phyloP scores from a whole-genome alignment of 2,329 filamentous ascomycete species.

The Ploettnerulaceae sp. region DNA sequence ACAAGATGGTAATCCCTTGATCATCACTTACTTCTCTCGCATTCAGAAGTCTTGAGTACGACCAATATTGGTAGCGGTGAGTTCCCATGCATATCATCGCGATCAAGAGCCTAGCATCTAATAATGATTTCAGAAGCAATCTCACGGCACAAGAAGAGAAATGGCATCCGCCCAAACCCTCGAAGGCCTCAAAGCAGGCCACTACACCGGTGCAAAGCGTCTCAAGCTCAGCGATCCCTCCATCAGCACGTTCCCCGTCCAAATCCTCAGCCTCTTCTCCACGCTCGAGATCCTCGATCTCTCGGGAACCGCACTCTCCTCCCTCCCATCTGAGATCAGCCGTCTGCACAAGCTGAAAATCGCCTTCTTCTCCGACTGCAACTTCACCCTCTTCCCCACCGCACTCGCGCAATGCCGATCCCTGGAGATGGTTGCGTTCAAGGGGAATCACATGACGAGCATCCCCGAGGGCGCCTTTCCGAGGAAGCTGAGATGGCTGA shows the following conservation, averaged over 20 bases:
- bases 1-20: conserved; percentile 1
- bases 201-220: conserved; percentile 27
- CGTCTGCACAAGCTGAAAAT: conserved; percentile 42
- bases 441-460: conserved; percentile 41
- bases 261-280: conserved; percentile 39
- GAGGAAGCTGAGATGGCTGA: conserved; percentile 42
- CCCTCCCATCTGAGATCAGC: conserved; percentile 38
- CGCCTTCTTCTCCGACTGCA: conserved; percentile 44
- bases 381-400: conserved; percentile 40
- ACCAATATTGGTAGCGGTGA: not conserved
- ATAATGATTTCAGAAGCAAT: not conserved
- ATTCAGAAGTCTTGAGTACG: not conserved
- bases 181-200: conserved; percentile 22
- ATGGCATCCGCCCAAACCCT: conserved; percentile 22
- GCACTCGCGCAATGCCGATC: conserved; percentile 40
- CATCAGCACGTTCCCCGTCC: conserved; percentile 35
- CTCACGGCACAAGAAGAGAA: not conserved
- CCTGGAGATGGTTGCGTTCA: conserved; percentile 48
- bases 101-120: not conserved
- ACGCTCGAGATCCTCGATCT: conserved; percentile 45
- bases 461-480: conserved; percentile 42
- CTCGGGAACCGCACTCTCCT: conserved; percentile 41
- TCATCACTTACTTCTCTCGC: not conserved
- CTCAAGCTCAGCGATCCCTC: conserved; percentile 29
- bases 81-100: not conserved